Percentiles rank a stretch among this genome's conserved stretches.
Evolutionary conservation across 345 rosid genomes (phyloP).

Genomic region (Turnera subulata): DNA sequence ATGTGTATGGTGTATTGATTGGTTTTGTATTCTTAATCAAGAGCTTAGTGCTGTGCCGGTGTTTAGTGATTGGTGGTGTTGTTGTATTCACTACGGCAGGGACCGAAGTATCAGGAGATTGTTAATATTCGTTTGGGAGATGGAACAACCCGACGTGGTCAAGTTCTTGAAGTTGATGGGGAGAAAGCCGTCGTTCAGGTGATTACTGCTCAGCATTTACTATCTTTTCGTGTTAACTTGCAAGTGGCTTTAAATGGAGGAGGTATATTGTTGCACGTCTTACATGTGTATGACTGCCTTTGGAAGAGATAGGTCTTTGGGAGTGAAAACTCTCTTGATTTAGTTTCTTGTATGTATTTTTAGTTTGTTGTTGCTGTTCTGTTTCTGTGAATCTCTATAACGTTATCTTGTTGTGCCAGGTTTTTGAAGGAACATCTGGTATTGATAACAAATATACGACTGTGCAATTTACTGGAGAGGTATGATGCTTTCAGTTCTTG

Average conservation of each 20-base stretch:
- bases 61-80: constrained; percentile 1
- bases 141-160: constrained; percentile 93
- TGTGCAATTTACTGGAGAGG: constrained; percentile 96
- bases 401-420: constrained; percentile 37
- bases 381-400: not conserved
- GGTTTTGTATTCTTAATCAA: not conserved
- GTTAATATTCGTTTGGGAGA: constrained; percentile 92
- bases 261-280: too few species aligned
- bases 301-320: too few species aligned
- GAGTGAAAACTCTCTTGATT: too few species aligned
- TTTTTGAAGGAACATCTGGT: constrained; percentile 95
- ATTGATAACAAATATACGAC: constrained; percentile 91
- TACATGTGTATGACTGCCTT: too few species aligned
- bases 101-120: constrained; percentile 95
- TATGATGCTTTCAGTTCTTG: constrained; percentile 16
- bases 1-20: not conserved
- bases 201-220: not conserved
- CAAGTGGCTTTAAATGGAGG: too few species aligned
- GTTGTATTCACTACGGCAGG: constrained; percentile 37
- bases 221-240: not conserved
- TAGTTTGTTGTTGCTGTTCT: not conserved
- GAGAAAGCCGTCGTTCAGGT: constrained; percentile 99
- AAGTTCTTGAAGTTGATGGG: constrained; percentile 96
- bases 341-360: not conserved
- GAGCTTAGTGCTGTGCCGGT: too few species aligned